Base-by-base conservation (phyloP, 108 stramenopile species). In the Cylindrotheca fusiformis region DNA sequence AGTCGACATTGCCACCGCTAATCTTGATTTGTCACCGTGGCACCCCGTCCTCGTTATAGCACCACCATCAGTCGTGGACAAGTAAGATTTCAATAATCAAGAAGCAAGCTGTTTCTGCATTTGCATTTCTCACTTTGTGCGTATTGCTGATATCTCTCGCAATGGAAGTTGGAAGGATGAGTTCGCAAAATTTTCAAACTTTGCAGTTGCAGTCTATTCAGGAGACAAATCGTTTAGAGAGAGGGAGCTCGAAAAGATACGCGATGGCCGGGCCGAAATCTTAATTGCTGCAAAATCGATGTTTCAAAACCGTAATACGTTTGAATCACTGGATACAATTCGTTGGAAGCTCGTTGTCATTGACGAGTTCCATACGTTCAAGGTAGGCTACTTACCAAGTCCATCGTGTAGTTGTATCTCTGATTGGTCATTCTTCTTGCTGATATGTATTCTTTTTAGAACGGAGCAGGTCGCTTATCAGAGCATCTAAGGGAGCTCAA, bases 351-450 rank as follows among this genome's bases (percentile, higher is more conserved):
- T 92, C 18, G 63, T 90, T 17, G 67, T 95, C 31, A 77, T 91
- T 26, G 94, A 95, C 60, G 94, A 95, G 55, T 90, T 75, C 55
- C 94, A 95, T 54, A 84, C 82, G 25, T 92, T 69, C 57, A 95
- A 90, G 56, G 71, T 76, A 41, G 47, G 48, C 31, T 49, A 69
- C n/a, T n/a, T n/a, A n/a, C n/a, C n/a, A n/a, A n/a, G n/a, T n/a
- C n/a, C n/a, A n/a, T n/a, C n/a, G n/a, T n/a, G n/a, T n/a, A n/a
- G n/a, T n/a, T n/a, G n/a, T n/a, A n/a, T n/a, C n/a, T n/a, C n/a
- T n/a, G n/a, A n/a, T n/a, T n/a, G n/a, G n/a, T 25, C n/a, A 23
- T 61, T 52, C 31, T 44, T 26, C 49, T 30, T 14, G 48, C 23
- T 19, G 0, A 5, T 28, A 21, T 60, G 67, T 19, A 58, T 48